phyloP scores from a whole-genome alignment of 495 filamentous ascomycete genomes.

The Penicillium bialowiezense region DNA sequence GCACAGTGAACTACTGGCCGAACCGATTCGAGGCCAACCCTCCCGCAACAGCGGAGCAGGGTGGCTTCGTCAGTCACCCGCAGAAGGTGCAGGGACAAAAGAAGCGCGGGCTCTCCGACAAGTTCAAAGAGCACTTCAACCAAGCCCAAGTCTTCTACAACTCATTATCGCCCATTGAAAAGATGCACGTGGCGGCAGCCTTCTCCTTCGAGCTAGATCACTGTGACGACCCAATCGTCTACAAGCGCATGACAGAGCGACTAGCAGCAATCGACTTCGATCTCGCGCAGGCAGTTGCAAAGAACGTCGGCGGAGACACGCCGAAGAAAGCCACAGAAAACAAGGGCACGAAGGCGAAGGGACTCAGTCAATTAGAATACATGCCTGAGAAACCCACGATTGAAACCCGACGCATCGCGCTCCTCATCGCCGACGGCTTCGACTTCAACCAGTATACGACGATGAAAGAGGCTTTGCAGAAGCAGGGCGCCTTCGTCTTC shows the following conservation, averaged over 20 bases:
- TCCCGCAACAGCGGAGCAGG: conserved; percentile 56
- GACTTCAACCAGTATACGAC: conserved; percentile 62
- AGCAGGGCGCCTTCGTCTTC: conserved; percentile 64
- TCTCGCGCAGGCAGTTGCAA: conserved; percentile 68
- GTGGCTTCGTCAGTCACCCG: conserved; percentile 68
- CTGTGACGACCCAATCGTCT: conserved; percentile 82
- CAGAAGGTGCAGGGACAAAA: conserved; percentile 67
- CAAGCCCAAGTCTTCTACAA: conserved; percentile 72
- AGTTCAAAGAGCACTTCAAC: conserved; percentile 78
- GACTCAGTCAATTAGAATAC: conserved; percentile 69
- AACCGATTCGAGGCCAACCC: conserved; percentile 68
- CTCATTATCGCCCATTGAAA: conserved; percentile 68
- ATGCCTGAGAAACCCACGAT: conserved; percentile 62
- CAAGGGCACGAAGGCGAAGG: conserved; percentile 62
- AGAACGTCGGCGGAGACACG: conserved; percentile 62
- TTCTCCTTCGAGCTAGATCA: conserved; percentile 85
- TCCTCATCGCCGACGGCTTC: conserved; percentile 80
- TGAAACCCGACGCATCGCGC: conserved; percentile 67
- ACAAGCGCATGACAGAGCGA: conserved; percentile 66
- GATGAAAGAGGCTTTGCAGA: conserved; percentile 59
- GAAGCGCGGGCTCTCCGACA: conserved; percentile 62
- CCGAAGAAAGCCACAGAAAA: conserved; percentile 55
- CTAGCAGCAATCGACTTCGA: conserved; percentile 69
- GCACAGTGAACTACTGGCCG: conserved; percentile 86
- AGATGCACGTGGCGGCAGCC: conserved; percentile 65